Base-by-base conservation (phyloP, 495 filamentous ascomycete species). In the Hyaloscypha bicolor region DNA sequence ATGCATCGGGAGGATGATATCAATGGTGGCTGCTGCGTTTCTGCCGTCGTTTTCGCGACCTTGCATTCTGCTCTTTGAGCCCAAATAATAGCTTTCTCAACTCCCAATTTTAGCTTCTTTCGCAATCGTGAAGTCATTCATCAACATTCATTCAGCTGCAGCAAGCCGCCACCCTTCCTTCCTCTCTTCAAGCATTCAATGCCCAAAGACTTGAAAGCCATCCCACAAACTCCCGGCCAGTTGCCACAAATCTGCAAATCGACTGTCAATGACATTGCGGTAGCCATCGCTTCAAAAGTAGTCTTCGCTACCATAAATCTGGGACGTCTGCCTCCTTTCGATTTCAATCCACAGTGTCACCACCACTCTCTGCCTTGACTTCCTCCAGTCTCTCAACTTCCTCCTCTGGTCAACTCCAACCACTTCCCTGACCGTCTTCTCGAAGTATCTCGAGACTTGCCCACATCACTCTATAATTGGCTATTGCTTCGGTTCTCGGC, bases 221-320 rank as follows among this genome's bases (percentile, higher is more conserved):
- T 5, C 2, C 12, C 52, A 16, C 45, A 66, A 69, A 55, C 57
- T 62, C 35, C 16, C 55, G 30, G 30, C 31, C 59, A 55, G 55
- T 29, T 69, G 66, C 66, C 16, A 9, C 3, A 37, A 55, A 69
- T 69, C 55, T 64, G 61, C 60, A 69, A 45, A 11, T 11, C 22
- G 62, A 65, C 67, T 69, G 42, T 69, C 56, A 66, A 58, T 65
- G 62, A 65, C 62, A 53, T 48, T 3, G 2, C 21, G 2, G 39
- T 58, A 58, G 58, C 0, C 2, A 6, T n/a, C 4, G 14, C 12
- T 63, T 48, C 35, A 39, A 22, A 55, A 39, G 52, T 25, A 58
- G 67, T 52, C 57, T 53, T 64, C 25, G 33, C 19, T 9, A 25
- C 31, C 57, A 62, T 65, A 65, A 69, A 65, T 29, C 55, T 9